Conservation (phyloP, 192 early-diverging fungal genomes). For the Phlyctochytrium arcticum region DNA sequence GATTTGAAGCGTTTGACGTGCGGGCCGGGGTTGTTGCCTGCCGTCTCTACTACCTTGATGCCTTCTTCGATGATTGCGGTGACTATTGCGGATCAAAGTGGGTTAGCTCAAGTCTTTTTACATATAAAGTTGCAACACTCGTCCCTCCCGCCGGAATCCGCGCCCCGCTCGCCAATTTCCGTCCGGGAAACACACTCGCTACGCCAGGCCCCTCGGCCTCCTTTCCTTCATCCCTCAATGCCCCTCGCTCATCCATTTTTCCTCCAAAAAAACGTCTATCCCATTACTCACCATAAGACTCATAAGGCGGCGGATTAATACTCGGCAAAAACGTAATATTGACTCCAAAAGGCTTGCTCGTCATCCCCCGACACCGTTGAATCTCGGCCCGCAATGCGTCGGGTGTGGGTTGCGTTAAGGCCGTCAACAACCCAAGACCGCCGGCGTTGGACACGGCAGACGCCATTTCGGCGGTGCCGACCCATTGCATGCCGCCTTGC, state of each 20-base stretch:
- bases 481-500: slow-evolving; percentile 79
- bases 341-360: slow-evolving; percentile 76
- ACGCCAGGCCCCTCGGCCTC: too few species aligned
- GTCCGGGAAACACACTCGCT: too few species aligned
- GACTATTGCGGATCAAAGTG: slow-evolving; percentile 12
- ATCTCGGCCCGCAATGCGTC: slow-evolving; percentile 70
- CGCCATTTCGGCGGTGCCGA: slow-evolving; percentile 56
- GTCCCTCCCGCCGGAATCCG: too few species aligned
- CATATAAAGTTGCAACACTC: too few species aligned
- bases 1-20: slow-evolving; percentile 72
- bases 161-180: too few species aligned
- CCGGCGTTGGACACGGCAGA: slow-evolving; percentile 79
- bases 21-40: slow-evolving; percentile 75
- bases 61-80: slow-evolving; percentile 70
- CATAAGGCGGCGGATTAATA: slow-evolving; percentile 79
- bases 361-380: slow-evolving; percentile 67
- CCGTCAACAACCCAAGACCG: slow-evolving; percentile 68
- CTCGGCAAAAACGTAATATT: slow-evolving; percentile 76
- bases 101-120: neutral
- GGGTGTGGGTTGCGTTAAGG: slow-evolving; percentile 75
- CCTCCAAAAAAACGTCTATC: too few species aligned
- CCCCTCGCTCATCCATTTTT: too few species aligned
- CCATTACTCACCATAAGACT: slow-evolving; percentile 36
- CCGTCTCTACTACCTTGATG: slow-evolving; percentile 78
- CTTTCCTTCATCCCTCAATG: too few species aligned